Conservation (phyloP, 306 rosid species). For the Quillaja saponaria region DNA sequence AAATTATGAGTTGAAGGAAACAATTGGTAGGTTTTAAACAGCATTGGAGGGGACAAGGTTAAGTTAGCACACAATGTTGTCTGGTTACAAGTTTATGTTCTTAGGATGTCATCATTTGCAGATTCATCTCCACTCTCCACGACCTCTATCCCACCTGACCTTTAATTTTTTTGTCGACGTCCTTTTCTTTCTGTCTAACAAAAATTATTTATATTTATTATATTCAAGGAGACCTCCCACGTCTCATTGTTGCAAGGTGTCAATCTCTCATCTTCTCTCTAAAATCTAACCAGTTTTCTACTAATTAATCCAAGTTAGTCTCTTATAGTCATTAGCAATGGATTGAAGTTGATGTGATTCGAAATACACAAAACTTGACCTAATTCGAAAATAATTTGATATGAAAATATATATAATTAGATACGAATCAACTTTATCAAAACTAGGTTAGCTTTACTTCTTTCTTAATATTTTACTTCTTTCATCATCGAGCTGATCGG, state of each 20-base stretch:
- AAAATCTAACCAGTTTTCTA: constrained; percentile 25
- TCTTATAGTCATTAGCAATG: too few relatives aligned
- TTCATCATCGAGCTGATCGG: too few relatives aligned
- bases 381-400: too few relatives aligned
- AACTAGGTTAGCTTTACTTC: too few relatives aligned
- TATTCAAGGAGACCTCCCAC: constrained; percentile 33
- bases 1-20: constrained; percentile 3
- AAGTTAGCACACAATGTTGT: constrained; percentile 13
- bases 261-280: constrained; percentile 6
- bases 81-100: too few relatives aligned
- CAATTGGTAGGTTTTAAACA: constrained; percentile 11
- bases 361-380: too few relatives aligned
- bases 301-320: neutral
- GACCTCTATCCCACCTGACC: constrained; percentile 16
- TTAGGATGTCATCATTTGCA: too few relatives aligned
- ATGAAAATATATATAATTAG: too few relatives aligned
- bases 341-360: too few relatives aligned
- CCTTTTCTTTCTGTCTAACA: constrained; percentile 29
- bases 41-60: constrained; percentile 12
- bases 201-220: constrained; percentile 21
- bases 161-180: neutral
- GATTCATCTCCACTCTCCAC: constrained; percentile 28
- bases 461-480: too few relatives aligned
- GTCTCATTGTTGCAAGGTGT: constrained; percentile 25
- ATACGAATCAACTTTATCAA: too few relatives aligned